Conservation (phyloP, 768 basidiomycete species). For the Leccinum uliginosum region DNA sequence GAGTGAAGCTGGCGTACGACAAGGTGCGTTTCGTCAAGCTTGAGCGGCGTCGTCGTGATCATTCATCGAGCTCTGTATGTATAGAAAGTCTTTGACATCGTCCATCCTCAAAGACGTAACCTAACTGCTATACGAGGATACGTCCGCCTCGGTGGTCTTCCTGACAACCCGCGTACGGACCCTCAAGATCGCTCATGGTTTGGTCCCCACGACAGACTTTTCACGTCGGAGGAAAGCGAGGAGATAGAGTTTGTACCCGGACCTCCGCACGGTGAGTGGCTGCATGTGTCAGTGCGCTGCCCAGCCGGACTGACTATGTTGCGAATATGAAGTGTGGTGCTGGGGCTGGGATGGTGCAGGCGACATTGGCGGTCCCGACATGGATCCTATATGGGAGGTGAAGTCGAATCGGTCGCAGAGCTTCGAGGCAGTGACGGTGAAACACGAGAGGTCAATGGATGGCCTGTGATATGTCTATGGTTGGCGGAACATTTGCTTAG, state of each 20-base stretch:
- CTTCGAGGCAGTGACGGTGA: slow-evolving; percentile 58
- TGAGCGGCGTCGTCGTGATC: not conserved
- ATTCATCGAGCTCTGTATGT: slow-evolving; percentile 4
- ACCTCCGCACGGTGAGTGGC: slow-evolving; percentile 69
- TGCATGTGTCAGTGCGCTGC: not conserved
- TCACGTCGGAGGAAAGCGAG: slow-evolving; percentile 82
- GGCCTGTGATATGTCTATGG: slow-evolving; percentile 15
- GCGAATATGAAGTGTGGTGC: slow-evolving; percentile 76
- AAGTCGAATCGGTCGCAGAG: slow-evolving; percentile 64
- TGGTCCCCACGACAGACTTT: slow-evolving; percentile 93
- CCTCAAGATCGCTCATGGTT: slow-evolving; percentile 99
- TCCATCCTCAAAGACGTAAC: slow-evolving; percentile 87
- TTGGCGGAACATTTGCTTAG: slow-evolving; percentile 7
- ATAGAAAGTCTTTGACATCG: slow-evolving; percentile 90
- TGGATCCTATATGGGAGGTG: slow-evolving; percentile 95
- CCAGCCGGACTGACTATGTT: slow-evolving; percentile 3
- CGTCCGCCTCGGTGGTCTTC: slow-evolving; percentile 89
- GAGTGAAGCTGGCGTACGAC: slow-evolving; percentile 96
- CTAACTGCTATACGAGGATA: slow-evolving; percentile 95
- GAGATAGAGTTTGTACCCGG: slow-evolving; percentile 73
- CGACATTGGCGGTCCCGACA: slow-evolving; percentile 95
- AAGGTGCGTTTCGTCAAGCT: slow-evolving; percentile 42
- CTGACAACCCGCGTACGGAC: slow-evolving; percentile 93
- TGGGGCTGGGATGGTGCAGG: slow-evolving; percentile 99
- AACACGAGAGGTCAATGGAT: slow-evolving; percentile 54